Conservation (phyloP, 2,329 filamentous ascomycete genomes). For the Ascochyta fabae region DNA sequence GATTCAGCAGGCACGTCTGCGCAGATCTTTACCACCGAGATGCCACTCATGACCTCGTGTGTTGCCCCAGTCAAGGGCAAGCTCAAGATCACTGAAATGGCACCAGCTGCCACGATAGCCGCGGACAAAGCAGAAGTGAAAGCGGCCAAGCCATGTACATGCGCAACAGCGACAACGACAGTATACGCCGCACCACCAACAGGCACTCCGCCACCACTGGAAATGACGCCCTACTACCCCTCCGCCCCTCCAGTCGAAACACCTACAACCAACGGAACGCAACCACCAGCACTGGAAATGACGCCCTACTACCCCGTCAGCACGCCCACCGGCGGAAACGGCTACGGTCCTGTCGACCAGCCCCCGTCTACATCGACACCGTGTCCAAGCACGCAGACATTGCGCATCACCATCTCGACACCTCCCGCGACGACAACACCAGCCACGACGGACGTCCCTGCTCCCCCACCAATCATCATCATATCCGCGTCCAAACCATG, state of each 20-base stretch:
- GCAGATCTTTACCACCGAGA: conserved; percentile 30
- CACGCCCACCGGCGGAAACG: not conserved
- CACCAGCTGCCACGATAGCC: conserved; percentile 1
- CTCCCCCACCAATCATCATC: not conserved
- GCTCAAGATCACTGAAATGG: conserved; percentile 4
- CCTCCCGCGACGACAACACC: not conserved
- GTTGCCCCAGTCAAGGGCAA: conserved; percentile 5
- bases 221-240: conserved; percentile 5
- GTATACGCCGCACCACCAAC: conserved; percentile 2
- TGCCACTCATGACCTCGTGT: conserved; percentile 31
- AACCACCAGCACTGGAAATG: not conserved
- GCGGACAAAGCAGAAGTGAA: not conserved
- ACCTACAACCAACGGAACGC: too few species aligned
- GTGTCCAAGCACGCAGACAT: not conserved
- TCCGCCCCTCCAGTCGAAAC: not conserved
- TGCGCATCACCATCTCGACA: conserved; percentile 14
- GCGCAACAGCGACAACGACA: conserved; percentile 2
- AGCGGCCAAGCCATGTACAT: conserved; percentile 2
- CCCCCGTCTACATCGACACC: not conserved
- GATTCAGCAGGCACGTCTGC: conserved; percentile 18
- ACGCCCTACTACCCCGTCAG: not conserved
- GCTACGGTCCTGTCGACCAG: not conserved
- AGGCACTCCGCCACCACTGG: not conserved
- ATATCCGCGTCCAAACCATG: not conserved
- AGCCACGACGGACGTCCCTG: not conserved